A percentile compares a stretch with the other conserved stretches of the same genome.
Evolutionary conservation across 2,329 filamentous ascomycete genomes (phyloP).

Genomic region (Diplodia intermedia): DNA sequence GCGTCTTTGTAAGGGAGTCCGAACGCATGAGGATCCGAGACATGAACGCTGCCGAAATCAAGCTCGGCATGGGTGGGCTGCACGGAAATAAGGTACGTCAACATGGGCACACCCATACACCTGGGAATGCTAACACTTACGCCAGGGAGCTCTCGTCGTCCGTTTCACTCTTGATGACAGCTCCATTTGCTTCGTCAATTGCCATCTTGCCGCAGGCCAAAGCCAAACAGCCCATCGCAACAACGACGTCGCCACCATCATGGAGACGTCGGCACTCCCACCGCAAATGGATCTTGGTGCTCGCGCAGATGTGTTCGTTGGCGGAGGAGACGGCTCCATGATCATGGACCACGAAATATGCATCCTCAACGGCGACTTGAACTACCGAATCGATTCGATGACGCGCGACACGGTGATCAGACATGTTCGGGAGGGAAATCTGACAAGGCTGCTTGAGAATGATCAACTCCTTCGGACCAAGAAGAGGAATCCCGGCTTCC

Average conservation of each 20-base stretch:
- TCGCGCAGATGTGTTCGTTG: conserved; percentile 78
- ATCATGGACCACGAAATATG: conserved; percentile 98
- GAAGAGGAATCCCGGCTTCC: conserved; percentile 87
- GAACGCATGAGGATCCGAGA: conserved; percentile 78
- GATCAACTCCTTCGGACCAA: conserved; percentile 91
- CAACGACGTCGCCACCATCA: conserved; percentile 87
- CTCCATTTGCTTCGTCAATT: conserved; percentile 95
- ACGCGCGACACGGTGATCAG: conserved; percentile 90
- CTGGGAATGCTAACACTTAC: not conserved
- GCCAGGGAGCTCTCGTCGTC: conserved; percentile 79
- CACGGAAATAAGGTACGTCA: conserved; percentile 83
- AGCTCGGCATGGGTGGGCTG: conserved; percentile 92
- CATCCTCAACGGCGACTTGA: conserved; percentile 92
- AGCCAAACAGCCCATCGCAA: conserved; percentile 88
- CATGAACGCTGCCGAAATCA: conserved; percentile 81
- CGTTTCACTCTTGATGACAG: conserved; percentile 95
- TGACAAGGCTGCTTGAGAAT: conserved; percentile 85
- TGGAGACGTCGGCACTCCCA: conserved; percentile 80
- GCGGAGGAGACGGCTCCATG: conserved; percentile 94
- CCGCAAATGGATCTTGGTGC: conserved; percentile 69
- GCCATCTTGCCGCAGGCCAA: conserved; percentile 94
- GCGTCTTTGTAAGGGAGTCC: conserved; percentile 87
- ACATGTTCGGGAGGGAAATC: conserved; percentile 80
- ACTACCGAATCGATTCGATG: conserved; percentile 98
- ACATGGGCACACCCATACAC: not conserved